phyloP scores from a whole-genome alignment of 2,329 filamentous ascomycete species.

The Claviceps sp. region DNA sequence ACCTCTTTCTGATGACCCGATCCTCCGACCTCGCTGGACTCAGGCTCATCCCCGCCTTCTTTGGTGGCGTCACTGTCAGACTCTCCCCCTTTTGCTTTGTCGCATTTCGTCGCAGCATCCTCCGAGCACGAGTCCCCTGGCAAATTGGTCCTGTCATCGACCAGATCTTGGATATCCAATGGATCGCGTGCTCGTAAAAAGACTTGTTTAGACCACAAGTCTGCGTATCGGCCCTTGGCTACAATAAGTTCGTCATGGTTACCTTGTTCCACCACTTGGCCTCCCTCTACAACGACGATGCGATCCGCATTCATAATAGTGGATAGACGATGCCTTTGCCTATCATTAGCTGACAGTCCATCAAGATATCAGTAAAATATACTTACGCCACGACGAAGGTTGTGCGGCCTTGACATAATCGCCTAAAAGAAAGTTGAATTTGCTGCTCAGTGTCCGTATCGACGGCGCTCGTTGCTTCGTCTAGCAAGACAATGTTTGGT shows the following conservation, averaged over 20 bases:
- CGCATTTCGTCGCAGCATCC: constrained; percentile 20
- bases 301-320: constrained; percentile 58
- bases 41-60: constrained; percentile 9
- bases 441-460: constrained; percentile 38
- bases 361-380: no score
- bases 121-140: constrained; percentile 25
- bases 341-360: constrained; percentile 3
- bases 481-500: constrained; percentile 22
- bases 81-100: constrained; percentile 12
- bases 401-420: constrained; percentile 46
- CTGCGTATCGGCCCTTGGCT: constrained; percentile 46
- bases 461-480: constrained; percentile 38
- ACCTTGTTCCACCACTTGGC: constrained; percentile 50
- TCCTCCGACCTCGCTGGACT: constrained; percentile 19
- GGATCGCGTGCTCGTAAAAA: constrained; percentile 36
- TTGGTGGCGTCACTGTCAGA: constrained; percentile 13
- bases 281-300: constrained; percentile 52
- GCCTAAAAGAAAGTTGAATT: constrained; percentile 48
- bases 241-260: constrained; percentile 44
- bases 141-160: constrained; percentile 12
- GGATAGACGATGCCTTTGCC: constrained; percentile 47
- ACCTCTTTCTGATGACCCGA: constrained; percentile 35
- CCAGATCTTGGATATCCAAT: constrained; percentile 1
- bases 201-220: constrained; percentile 52
- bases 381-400: constrained; percentile 52